These are phyloP conservation scores for Ceratocystis albifundus DNA, from an alignment of 2,329 filamentous ascomycete genomes.

Conservation along the genomic window DNA sequence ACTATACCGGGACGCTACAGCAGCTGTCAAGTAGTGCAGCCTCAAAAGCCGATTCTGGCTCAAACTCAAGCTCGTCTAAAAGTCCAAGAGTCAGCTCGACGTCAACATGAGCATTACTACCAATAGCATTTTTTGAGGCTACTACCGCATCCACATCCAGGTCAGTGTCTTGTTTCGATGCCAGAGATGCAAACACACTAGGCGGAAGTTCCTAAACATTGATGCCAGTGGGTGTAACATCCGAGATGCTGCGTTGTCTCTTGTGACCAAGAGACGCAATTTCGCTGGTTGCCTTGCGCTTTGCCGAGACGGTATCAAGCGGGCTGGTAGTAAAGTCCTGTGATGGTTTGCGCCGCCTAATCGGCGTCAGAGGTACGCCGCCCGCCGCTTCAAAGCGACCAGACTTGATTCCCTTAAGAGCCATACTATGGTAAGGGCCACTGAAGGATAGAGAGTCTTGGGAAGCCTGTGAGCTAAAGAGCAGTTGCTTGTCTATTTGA, in stretches of 20 bases:
- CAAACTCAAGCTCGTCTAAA: slow-evolving; percentile 6
- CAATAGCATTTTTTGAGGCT: background rate
- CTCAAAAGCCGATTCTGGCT: slow-evolving; percentile 6
- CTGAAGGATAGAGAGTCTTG: slow-evolving; percentile 52
- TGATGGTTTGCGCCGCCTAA: slow-evolving; percentile 46
- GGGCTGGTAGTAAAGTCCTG: slow-evolving; percentile 40
- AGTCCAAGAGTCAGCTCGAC: background rate
- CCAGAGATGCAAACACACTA: slow-evolving; percentile 4
- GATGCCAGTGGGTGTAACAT: slow-evolving; percentile 37
- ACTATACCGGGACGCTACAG: background rate
- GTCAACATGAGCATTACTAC: background rate
- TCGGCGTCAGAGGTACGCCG: slow-evolving; percentile 55
- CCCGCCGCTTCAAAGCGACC: slow-evolving; percentile 52
- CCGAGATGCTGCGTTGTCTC: slow-evolving; percentile 48
- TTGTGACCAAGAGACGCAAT: slow-evolving; percentile 37
- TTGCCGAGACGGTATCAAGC: slow-evolving; percentile 38
- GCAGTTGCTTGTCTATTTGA: slow-evolving; percentile 50
- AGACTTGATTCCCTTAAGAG: slow-evolving; percentile 51
- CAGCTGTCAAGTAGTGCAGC: background rate
- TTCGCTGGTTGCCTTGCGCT: slow-evolving; percentile 44
- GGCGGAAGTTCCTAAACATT: slow-evolving; percentile 20
- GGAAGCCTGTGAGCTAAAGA: slow-evolving; percentile 49
- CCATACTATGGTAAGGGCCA: slow-evolving; percentile 45
- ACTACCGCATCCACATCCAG: background rate
- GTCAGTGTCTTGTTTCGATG: background rate